Evolutionary conservation across 2,329 filamentous ascomycete species (phyloP).

Genomic region (Penicillium sp.): DNA sequence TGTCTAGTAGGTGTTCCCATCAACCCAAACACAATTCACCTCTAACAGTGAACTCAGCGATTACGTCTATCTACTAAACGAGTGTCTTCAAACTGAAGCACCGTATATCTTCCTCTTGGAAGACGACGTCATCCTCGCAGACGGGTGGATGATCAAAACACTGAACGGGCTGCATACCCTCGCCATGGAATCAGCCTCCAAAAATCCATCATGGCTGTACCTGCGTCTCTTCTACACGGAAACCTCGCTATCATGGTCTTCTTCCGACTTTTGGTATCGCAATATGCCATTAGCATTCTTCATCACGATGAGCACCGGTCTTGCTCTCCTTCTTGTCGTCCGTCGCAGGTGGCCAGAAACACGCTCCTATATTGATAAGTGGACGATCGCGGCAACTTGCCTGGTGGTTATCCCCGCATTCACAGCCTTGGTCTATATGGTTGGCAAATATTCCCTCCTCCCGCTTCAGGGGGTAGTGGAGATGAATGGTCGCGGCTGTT

Average conservation of each 20-base stretch:
- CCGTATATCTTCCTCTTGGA: too few relatives aligned
- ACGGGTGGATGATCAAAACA: conserved; percentile 40
- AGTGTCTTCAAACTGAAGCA: too few relatives aligned
- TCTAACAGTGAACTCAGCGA: background rate
- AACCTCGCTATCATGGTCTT: conserved; percentile 31
- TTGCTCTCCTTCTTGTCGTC: conserved; percentile 12
- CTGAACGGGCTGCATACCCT: conserved; percentile 25
- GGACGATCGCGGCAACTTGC: conserved; percentile 22
- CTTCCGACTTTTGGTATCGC: conserved; percentile 26
- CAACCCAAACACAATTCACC: background rate
- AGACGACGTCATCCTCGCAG: too few relatives aligned
- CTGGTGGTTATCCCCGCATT: conserved; percentile 27
- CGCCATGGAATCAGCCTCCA: background rate
- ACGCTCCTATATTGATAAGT: conserved; percentile 17
- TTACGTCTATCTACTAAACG: too few relatives aligned
- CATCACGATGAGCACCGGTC: conserved; percentile 11
- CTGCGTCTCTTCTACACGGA: conserved; percentile 41
- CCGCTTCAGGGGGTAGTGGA: conserved; percentile 29
- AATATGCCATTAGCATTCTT: conserved; percentile 29
- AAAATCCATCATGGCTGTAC: conserved; percentile 31
- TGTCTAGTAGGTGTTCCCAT: conserved; percentile 30
- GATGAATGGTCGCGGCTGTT: conserved; percentile 36
- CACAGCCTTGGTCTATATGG: conserved; percentile 28
- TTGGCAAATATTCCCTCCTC: conserved; percentile 30
- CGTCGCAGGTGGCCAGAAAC: conserved; percentile 16